These are phyloP conservation scores for Volvariella surrecta DNA, from an alignment of 1,284 basidiomycete genomes.

Conservation along the genomic window DNA sequence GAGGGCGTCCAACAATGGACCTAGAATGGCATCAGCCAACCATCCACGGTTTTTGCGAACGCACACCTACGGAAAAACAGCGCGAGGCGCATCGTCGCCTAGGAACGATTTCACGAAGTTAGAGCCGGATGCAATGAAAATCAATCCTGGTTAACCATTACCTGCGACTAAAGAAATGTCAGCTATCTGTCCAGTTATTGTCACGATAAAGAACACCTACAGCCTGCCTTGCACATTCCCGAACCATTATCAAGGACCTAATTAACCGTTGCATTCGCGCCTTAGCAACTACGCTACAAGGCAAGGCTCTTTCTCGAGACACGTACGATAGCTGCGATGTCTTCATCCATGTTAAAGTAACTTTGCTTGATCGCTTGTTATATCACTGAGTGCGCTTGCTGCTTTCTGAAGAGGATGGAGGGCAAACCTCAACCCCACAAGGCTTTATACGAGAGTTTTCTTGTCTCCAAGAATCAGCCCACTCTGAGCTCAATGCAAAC, in stretches of 20 bases:
- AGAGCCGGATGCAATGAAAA: neutral
- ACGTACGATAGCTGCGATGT: constrained; percentile 39
- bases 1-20: constrained; percentile 1
- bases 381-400: too few species aligned
- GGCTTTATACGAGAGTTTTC: too few species aligned
- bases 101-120: neutral
- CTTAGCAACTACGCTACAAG: neutral
- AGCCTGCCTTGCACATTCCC: constrained; percentile 93
- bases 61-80: constrained; percentile 55
- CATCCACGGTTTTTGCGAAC: neutral
- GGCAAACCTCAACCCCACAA: too few species aligned
- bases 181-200: constrained; percentile 7
- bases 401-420: too few species aligned
- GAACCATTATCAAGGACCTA: constrained; percentile 82
- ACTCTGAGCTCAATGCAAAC: too few species aligned
- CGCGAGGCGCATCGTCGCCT: constrained; percentile 67
- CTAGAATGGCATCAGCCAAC: constrained; percentile 1
- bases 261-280: too few species aligned
- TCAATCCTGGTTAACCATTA: constrained; percentile 16
- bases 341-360: constrained; percentile 31
- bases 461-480: too few species aligned
- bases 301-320: neutral
- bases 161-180: constrained; percentile 36
- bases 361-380: too few species aligned
- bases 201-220: constrained; percentile 31